These are phyloP conservation scores for Coniochaeta sp. DNA, from an alignment of 2,329 filamentous ascomycete species.

Conservation along the genomic window DNA sequence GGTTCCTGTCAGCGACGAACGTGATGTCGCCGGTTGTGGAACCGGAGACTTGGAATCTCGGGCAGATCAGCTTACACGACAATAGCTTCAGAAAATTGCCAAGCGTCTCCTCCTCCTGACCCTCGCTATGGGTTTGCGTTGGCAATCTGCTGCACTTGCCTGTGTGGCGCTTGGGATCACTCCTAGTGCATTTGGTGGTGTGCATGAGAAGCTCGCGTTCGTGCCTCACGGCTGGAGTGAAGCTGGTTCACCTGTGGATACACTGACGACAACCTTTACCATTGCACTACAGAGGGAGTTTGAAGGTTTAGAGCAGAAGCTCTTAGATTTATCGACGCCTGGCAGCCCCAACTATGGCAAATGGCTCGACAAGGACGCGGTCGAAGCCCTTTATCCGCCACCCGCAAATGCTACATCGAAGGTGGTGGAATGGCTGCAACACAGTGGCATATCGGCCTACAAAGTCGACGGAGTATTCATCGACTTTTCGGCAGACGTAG, in stretches of 20 bases:
- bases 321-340: slow-evolving; percentile 3
- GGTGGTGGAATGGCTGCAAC: not conserved
- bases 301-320: not conserved
- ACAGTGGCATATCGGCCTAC: not conserved
- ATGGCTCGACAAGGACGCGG: slow-evolving; percentile 1
- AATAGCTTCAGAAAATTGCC: not conserved
- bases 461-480: slow-evolving; percentile 2
- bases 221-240: slow-evolving; percentile 2
- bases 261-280: not conserved
- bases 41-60: not conserved
- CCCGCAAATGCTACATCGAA: not conserved
- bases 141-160: not conserved
- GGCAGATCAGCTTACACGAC: not conserved
- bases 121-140: not conserved
- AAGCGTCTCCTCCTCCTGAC: not conserved
- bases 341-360: slow-evolving; percentile 5
- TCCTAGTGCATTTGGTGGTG: not conserved
- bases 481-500: slow-evolving; percentile 2
- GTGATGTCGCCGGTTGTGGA: not conserved
- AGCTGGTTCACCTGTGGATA: not conserved
- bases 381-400: not conserved
- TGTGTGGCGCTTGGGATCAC: not conserved
- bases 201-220: slow-evolving; percentile 1
- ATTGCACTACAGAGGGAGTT: slow-evolving; percentile 3
- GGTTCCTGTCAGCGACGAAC: not conserved